Percentiles rank a stretch among this genome's conserved stretches.
Evolutionary conservation across 306 rosid species (phyloP).

Genomic region (Amphicarpaea edgeworthii): DNA sequence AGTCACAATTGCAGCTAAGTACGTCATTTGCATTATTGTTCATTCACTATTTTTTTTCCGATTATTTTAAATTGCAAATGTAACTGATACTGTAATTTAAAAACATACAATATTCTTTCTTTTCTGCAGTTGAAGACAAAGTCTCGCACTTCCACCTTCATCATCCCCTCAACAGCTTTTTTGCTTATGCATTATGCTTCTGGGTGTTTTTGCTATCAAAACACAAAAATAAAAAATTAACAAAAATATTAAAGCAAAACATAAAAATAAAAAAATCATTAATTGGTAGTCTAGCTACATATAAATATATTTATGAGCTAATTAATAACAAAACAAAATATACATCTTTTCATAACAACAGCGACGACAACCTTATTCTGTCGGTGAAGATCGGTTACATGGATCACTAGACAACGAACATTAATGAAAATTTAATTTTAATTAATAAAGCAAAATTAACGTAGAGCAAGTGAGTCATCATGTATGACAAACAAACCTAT

Average conservation of each 20-base stretch:
- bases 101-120: background rate
- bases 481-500: background rate
- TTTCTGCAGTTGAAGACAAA: background rate
- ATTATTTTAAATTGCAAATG: background rate
- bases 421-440: background rate
- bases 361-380: background rate
- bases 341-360: background rate
- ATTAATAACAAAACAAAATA: no score
- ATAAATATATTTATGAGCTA: no score
- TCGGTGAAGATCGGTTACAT: background rate
- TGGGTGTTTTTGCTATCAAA: background rate
- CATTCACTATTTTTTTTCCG: background rate
- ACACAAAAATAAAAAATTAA: background rate
- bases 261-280: background rate
- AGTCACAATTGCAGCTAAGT: background rate
- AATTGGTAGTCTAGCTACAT: background rate
- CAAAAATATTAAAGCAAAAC: background rate
- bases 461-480: background rate
- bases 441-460: background rate
- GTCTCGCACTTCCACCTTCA: background rate
- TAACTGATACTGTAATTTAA: background rate
- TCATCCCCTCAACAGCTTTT: background rate
- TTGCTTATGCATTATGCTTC: conserved; percentile 14
- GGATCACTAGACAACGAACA: background rate
- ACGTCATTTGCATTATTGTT: background rate